Evolutionary conservation across 805 yeast genomes (phyloP).

Genomic region (Danielia oregonensis): DNA sequence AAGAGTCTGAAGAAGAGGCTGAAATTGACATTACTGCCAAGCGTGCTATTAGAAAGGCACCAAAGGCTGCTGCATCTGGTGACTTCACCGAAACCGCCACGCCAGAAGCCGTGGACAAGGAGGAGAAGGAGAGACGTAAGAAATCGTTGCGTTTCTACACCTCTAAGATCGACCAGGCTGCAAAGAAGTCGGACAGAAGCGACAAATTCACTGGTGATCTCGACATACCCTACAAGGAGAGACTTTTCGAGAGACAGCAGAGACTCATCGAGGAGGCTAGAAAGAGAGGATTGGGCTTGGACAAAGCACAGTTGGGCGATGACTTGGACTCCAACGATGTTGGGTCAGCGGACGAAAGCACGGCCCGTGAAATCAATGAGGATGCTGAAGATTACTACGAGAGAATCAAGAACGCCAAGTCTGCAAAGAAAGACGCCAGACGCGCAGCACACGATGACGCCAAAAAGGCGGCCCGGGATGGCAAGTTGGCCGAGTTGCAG

Average conservation of each 20-base stretch:
- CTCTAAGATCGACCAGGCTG: conserved; percentile 88
- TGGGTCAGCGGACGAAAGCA: conserved; percentile 44
- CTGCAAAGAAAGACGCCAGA: conserved; percentile 50
- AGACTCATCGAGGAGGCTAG: conserved; percentile 85
- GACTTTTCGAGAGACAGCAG: conserved; percentile 86
- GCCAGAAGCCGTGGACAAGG: conserved; percentile 78
- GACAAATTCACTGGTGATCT: conserved; percentile 74
- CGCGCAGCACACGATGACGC: conserved; percentile 66
- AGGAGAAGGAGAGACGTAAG: conserved; percentile 79
- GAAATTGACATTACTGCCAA: conserved; percentile 45
- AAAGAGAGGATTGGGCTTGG: conserved; percentile 59
- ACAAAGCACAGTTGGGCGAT: conserved; percentile 51
- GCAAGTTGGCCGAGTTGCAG: conserved; percentile 68
- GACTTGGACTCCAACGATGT: conserved; percentile 52
- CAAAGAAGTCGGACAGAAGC: conserved; percentile 45
- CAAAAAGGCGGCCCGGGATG: conserved; percentile 76
- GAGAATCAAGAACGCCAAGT: conserved; percentile 45
- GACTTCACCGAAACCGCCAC: conserved; percentile 65
- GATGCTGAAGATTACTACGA: conserved; percentile 58
- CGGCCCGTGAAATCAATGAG: conserved; percentile 40
- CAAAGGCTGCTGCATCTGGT: conserved; percentile 18
- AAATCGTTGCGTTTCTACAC: conserved; percentile 91
- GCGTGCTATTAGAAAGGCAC: conserved; percentile 44
- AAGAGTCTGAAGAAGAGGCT: conserved; percentile 26
- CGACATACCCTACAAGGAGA: conserved; percentile 88